Conservation (phyloP, 805 yeast species). For the Hanseniaspora pseudoguilliermondii region DNA sequence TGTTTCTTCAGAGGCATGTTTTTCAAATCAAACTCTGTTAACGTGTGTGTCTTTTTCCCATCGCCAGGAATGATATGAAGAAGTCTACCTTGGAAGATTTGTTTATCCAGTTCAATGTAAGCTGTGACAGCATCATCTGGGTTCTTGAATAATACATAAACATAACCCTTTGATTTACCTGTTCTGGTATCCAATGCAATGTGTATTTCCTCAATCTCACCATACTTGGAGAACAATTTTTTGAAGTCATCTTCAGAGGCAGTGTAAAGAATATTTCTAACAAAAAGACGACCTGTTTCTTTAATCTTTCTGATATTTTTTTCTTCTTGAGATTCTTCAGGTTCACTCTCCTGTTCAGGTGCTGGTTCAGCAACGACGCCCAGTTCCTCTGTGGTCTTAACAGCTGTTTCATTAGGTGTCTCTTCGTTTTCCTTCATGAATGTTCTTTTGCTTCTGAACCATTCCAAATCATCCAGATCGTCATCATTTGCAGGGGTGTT, state of each 20-base stretch:
- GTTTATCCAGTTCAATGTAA: slow-evolving; percentile 61
- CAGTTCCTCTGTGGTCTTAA: slow-evolving; percentile 7
- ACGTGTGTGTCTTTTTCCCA: slow-evolving; percentile 62
- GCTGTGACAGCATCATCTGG: slow-evolving; percentile 68
- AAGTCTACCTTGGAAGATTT: slow-evolving; percentile 86
- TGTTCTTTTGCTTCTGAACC: slow-evolving; percentile 67
- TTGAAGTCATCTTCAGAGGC: slow-evolving; percentile 70
- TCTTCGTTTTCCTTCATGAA: slow-evolving; percentile 47
- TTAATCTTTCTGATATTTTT: slow-evolving; percentile 38
- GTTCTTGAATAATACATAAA: slow-evolving; percentile 61
- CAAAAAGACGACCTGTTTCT: slow-evolving; percentile 68
- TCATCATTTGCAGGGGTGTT: slow-evolving; percentile 18
- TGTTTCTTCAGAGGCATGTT: slow-evolving; percentile 89
- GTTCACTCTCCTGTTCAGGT: slow-evolving; percentile 17
- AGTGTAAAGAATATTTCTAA: slow-evolving; percentile 72
- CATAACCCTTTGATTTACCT: slow-evolving; percentile 85
- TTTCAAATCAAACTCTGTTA: slow-evolving; percentile 83
- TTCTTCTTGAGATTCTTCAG: slow-evolving; percentile 34
- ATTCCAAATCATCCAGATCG: slow-evolving; percentile 43
- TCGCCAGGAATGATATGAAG: slow-evolving; percentile 81
- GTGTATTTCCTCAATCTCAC: slow-evolving; percentile 76
- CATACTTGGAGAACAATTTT: slow-evolving; percentile 51
- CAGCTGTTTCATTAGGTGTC: slow-evolving; percentile 14
- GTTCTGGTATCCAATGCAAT: slow-evolving; percentile 83
- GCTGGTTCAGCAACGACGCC: slow-evolving; percentile 2